These are phyloP conservation scores for Pseudogymnoascus sp. DNA, from an alignment of 2,329 filamentous ascomycete genomes.

Conservation along the genomic window DNA sequence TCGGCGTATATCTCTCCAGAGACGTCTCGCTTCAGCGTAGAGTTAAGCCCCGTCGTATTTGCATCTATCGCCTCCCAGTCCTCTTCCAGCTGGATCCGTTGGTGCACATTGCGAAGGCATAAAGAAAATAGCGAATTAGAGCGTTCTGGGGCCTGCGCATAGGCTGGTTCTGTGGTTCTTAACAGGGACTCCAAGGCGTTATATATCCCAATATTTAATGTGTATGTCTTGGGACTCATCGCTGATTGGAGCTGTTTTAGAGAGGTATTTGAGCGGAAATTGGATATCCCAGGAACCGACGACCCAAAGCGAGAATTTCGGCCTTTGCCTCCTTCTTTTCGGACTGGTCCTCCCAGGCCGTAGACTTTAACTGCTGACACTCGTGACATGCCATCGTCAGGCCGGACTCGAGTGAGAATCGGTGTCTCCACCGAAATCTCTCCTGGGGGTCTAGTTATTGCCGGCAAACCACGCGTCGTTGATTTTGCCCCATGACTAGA, in stretches of 20 bases:
- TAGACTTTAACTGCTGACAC: neutral
- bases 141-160: neutral
- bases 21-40: conserved; percentile 30
- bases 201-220: conserved; percentile 38
- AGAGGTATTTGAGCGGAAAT: neutral
- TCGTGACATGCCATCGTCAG: neutral
- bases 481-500: neutral
- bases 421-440: conserved; percentile 27
- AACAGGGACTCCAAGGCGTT: conserved; percentile 38
- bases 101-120: conserved; percentile 41
- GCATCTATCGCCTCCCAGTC: conserved; percentile 32
- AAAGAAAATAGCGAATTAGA: conserved; percentile 37
- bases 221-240: conserved; percentile 16
- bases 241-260: neutral
- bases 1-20: conserved; percentile 41
- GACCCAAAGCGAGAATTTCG: neutral
- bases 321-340: neutral
- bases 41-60: conserved; percentile 30
- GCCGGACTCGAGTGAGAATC: conserved; percentile 21
- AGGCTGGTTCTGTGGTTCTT: conserved; percentile 22
- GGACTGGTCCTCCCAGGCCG: neutral
- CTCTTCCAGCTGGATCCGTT: conserved; percentile 39
- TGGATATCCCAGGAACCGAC: neutral
- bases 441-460: conserved; percentile 16
- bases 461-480: neutral